phyloP scores from a whole-genome alignment of 163 green algal genomes.

The Chlorella variabilis region DNA sequence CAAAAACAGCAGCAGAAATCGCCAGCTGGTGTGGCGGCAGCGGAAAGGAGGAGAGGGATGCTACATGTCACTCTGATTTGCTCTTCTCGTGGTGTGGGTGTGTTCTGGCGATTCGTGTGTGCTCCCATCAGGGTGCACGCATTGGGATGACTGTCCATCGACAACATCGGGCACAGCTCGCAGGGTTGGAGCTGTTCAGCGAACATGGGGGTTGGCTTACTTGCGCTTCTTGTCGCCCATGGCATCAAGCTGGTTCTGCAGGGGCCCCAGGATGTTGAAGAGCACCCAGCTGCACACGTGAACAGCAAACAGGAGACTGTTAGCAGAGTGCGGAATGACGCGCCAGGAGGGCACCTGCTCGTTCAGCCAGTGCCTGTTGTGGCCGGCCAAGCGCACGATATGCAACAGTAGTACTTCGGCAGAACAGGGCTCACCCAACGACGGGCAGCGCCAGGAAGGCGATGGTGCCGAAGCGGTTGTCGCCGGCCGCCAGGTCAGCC shows the following conservation, averaged over 20 bases:
- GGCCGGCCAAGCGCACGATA: too few relatives aligned
- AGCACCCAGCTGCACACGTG: conserved; percentile 43
- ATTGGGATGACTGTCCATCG: not conserved
- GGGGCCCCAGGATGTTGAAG: conserved; percentile 57
- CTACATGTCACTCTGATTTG: conserved; percentile 24
- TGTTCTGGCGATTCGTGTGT: not conserved
- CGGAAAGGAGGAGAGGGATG: not conserved
- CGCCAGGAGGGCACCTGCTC: too few relatives aligned
- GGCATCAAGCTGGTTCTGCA: conserved; percentile 52
- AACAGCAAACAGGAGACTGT: not conserved
- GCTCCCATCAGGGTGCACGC: too few relatives aligned
- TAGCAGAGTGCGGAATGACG: too few relatives aligned
- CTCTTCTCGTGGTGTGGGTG: conserved; percentile 12
- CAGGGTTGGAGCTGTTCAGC: too few relatives aligned
- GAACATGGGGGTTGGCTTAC: too few relatives aligned
- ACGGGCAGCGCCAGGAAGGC: conserved; percentile 33
- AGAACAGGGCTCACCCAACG: conserved; percentile 40
- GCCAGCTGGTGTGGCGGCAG: conserved; percentile 1
- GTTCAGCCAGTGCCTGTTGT: too few relatives aligned
- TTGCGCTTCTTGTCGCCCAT: conserved; percentile 11
- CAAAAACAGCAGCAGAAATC: conserved; percentile 11
- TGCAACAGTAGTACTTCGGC: too few relatives aligned
- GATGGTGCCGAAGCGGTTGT: conserved; percentile 37
- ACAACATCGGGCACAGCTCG: not conserved
- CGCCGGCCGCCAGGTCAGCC: conserved; percentile 40